phyloP scores from a whole-genome alignment of 176 grass and related monocot species.

The Aegilops longissima region DNA sequence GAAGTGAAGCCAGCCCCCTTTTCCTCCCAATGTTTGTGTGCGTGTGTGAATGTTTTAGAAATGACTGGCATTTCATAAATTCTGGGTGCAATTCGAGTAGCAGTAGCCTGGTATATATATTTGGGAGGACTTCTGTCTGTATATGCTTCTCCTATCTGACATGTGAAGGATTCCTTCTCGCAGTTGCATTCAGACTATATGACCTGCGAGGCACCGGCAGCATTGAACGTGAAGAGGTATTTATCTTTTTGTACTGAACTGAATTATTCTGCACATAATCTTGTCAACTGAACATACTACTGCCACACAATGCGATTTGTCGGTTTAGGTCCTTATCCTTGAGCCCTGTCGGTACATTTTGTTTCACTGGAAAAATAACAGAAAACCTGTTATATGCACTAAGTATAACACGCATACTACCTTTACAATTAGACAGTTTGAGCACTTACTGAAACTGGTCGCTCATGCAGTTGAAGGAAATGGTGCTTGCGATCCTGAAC shows the following conservation, averaged over 20 bases:
- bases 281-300: not conserved
- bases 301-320: not conserved
- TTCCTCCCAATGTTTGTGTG: no score
- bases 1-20: conserved; percentile 23
- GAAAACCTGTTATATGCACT: not conserved
- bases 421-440: not conserved
- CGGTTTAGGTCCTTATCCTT: not conserved
- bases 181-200: conserved; percentile 92
- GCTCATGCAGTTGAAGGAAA: conserved; percentile 69
- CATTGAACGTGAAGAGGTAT: conserved; percentile 80
- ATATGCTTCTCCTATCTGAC: conserved; percentile 3
- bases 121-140: not conserved
- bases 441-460: not conserved
- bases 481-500: conserved; percentile 84
- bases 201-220: conserved; percentile 70
- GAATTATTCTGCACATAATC: conserved; percentile 13
- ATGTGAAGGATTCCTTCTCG: conserved; percentile 24
- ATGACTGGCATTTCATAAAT: not conserved
- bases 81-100: not conserved
- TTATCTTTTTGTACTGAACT: not conserved
- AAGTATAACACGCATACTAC: not conserved
- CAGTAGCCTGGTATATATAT: not conserved
- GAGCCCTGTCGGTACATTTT: not conserved
- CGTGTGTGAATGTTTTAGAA: not conserved
- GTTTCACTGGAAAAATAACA: not conserved